Percentiles rank a stretch among this genome's conserved stretches.
These are phyloP conservation scores for Bigelowiella natans DNA, from an alignment of 78 protist species.

Conservation along the genomic window DNA sequence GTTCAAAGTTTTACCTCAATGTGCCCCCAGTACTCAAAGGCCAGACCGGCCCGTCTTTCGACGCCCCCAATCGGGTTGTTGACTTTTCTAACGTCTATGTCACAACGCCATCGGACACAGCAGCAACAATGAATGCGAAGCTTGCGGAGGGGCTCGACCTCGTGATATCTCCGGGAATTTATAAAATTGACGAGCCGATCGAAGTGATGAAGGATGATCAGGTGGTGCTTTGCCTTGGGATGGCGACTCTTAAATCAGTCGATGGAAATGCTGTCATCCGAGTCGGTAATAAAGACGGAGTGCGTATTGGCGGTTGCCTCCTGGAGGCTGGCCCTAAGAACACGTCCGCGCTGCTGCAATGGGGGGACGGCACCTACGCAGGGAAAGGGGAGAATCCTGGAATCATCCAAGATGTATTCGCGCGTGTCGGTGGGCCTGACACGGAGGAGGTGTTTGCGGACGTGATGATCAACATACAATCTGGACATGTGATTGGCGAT, in stretches of 20 bases:
- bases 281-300: neutral
- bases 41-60: neutral
- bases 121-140: neutral
- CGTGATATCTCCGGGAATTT: neutral
- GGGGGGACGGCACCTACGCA: neutral
- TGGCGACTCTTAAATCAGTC: neutral
- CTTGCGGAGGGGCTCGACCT: neutral
- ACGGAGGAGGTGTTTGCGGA: neutral
- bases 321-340: neutral
- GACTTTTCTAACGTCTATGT: neutral
- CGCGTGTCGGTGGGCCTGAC: conserved; percentile 1
- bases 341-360: neutral
- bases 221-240: neutral
- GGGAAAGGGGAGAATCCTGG: neutral
- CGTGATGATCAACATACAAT: neutral
- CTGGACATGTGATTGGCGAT: neutral
- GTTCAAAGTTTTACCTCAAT: too few species aligned
- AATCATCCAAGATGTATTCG: neutral
- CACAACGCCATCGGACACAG: neutral
- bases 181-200: neutral
- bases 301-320: neutral
- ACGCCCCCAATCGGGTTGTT: too few species aligned
- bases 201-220: neutral
- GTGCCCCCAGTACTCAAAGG: too few species aligned
- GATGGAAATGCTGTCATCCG: neutral